phyloP scores from a whole-genome alignment of 1,284 basidiomycete genomes.

The Flammula alnicola region DNA sequence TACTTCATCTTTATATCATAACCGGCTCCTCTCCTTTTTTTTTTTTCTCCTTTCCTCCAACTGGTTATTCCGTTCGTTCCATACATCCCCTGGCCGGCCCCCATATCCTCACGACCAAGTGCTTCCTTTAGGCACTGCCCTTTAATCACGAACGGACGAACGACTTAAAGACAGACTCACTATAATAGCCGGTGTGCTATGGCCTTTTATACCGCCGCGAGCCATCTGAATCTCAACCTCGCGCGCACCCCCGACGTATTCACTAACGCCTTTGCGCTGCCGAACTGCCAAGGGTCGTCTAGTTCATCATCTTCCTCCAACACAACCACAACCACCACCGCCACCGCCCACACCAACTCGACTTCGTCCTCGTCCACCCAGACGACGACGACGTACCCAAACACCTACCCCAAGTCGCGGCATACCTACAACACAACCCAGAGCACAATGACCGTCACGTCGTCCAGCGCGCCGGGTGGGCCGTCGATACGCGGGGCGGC shows the following conservation, averaged over 20 bases:
- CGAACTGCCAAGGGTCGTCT: neutral
- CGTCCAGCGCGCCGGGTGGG: neutral
- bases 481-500: slow-evolving; percentile 6
- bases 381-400: neutral
- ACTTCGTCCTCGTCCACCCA: neutral
- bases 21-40: slow-evolving; percentile 1
- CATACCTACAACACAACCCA: neutral
- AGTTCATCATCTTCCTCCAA: neutral
- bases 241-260: slow-evolving; percentile 4
- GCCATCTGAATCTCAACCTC: slow-evolving; percentile 5
- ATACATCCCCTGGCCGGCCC: neutral
- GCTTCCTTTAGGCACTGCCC: no score
- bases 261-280: slow-evolving; percentile 3
- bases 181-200: neutral
- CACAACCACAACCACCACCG: no score
- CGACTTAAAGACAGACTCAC: no score
- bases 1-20: slow-evolving; percentile 5
- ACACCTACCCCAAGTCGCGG: slow-evolving; percentile 1
- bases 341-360: neutral
- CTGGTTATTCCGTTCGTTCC: slow-evolving; percentile 8
- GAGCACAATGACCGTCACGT: slow-evolving; percentile 3
- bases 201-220: slow-evolving; percentile 5
- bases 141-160: slow-evolving; percentile 1
- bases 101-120: neutral
- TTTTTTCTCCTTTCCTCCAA: no score